Evolutionary conservation across 1,284 basidiomycete genomes (phyloP).

Genomic region (Tausonia pullulans): DNA sequence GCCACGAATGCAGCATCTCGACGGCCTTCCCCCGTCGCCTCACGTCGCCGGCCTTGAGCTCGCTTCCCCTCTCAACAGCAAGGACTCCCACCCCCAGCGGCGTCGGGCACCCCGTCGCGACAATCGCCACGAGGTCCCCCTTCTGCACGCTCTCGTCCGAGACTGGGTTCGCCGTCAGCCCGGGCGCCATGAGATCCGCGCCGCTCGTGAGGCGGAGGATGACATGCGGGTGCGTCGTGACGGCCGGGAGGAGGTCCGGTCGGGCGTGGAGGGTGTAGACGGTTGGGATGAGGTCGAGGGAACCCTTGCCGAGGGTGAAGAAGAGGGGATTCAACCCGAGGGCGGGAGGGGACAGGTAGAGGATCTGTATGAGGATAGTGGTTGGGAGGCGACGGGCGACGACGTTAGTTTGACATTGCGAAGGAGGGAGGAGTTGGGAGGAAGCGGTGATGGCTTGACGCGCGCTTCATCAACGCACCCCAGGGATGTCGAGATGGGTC

Average conservation of each 20-base stretch:
- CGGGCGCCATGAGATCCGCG: constrained; percentile 17
- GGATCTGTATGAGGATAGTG: neutral
- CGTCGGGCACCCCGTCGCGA: constrained; percentile 5
- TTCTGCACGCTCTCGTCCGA: neutral
- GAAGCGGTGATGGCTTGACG: no score
- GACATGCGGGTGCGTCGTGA: constrained; percentile 16
- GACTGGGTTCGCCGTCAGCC: constrained; percentile 4
- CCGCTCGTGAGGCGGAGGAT: constrained; percentile 11
- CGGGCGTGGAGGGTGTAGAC: constrained; percentile 12
- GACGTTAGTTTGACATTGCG: neutral
- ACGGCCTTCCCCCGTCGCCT: constrained; percentile 14
- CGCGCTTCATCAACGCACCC: constrained; percentile 1
- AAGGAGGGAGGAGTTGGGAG: neutral
- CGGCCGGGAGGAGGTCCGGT: constrained; percentile 11
- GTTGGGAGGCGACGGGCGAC: neutral
- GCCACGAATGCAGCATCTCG: constrained; percentile 15
- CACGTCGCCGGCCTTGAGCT: neutral
- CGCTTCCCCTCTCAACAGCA: neutral
- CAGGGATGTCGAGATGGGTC: constrained; percentile 13
- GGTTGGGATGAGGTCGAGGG: constrained; percentile 6
- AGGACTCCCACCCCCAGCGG: constrained; percentile 10
- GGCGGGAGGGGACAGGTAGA: constrained; percentile 13
- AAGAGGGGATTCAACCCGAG: constrained; percentile 12
- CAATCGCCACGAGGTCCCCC: constrained; percentile 15
- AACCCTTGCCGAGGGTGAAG: constrained; percentile 10